Evolutionary conservation across 176 grass and related monocot species (phyloP), one percentile per base, ranked within the genome.

Genomic region (Chloris gayana): DNA sequence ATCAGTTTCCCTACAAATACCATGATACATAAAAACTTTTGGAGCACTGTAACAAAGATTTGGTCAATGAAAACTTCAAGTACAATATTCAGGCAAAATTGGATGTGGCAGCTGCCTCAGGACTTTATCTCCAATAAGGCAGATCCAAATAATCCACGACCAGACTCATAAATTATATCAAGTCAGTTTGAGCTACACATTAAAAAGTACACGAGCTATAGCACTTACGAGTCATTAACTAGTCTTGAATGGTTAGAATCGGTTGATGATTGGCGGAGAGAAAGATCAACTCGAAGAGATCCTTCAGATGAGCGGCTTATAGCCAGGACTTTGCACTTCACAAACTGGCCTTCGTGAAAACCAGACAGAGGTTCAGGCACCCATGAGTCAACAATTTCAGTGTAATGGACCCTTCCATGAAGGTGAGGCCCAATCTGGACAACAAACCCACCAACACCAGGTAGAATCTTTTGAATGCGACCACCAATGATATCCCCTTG

Each of bases 341-440:
- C 95, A 85, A 98, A 98, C 53, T 98, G 92, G 0, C 95, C 92
- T 78, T 98, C 95, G 29, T 79, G 83, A 79, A 91, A 95, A 74
- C 84, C 78, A 85, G 83, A 77, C 37, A 93, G 39, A 51, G 92
- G 95, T 84, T 93, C 76, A 32, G 80, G 71, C 70, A 93, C 81
- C 95, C 90, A 98, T 6, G 82, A 85, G 75, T 95, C 92, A 18
- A 89, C 72, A 82, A 98, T 87, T 85, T 98, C 95, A 66, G 92
- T 94, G 84, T 98, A 95, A 88, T 98, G 92, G 82, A 88, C 95
- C 82, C 88, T 94, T 77, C 95, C 95, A 85, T 87, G 89, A 62
- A 98, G 85, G 89, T 95, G 90, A 74, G 95, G 95, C 67, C 95
- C 95, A 67, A 98, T 94, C 86, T 98, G 88, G 66, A 98, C 59